Evolutionary conservation across 2,329 filamentous ascomycete genomes (phyloP), one percentile per base, ranked within the genome.

Genomic region (Sordariomycetes sp.): DNA sequence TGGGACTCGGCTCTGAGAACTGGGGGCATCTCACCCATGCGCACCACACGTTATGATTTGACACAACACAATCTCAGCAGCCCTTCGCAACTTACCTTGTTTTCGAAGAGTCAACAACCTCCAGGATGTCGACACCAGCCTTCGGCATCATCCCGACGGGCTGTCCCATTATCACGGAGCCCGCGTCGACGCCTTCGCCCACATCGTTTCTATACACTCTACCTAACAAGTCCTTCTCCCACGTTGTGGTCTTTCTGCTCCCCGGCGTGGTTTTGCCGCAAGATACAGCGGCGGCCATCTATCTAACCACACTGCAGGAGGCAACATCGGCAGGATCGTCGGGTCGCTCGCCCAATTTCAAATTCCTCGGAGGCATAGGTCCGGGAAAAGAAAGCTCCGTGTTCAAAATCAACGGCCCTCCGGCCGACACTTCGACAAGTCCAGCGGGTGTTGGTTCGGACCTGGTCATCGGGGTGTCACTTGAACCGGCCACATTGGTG

Each of bases 341-440:
- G 4, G 75, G 74, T 39, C 70, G 70, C 48, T 64, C 68, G 2
- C 74, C 79, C 1, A 81, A 85, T 53, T 95, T 95, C 73, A 84
- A 80, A 60, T 89, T 99, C 64, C 82, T 97, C 4, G 94, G 95
- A 61, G 94, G 86, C 54, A 85, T 99, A 58, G 91, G 89, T 1
- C 85, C 88, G 39, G 90, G 91, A 58, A 96, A 96, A 67, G 90
- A 94, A 64, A 92, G 87, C 62, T 90, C 91, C 39, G 87, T 97
- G 58, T 96, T 97, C 77, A 90, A 88, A 68, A 75, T 95, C 62
- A 77, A 75, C 54, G 63, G 64, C 1, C 61, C 62, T 56, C 22
- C 42, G 20, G 36, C 28, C 25, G 20, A 35, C 59, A 55, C 22
- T 20, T 52, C 20, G 62, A 61, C 17, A 59, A 45, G 25, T 12